Evolutionary conservation across 23 red algal genomes (phyloP).

Genomic region (Agarophyton chilense): DNA sequence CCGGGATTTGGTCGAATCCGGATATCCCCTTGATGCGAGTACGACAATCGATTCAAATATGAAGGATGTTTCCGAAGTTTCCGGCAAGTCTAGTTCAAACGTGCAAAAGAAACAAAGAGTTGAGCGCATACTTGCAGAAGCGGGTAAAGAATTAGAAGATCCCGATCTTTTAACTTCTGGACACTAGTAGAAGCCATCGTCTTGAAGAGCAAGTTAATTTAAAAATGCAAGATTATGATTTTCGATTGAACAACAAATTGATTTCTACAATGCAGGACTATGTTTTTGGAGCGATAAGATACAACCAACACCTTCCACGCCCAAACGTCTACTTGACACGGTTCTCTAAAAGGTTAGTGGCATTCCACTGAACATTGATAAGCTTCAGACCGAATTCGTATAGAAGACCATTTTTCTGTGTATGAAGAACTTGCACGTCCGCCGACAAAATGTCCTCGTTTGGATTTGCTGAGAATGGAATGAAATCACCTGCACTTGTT

Average conservation of each 20-base stretch:
- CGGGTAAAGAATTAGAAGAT: slow-evolving; percentile 30
- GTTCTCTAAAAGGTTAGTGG: slow-evolving; percentile 1
- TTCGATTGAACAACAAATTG: no score
- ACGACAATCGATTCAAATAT: slow-evolving; percentile 30
- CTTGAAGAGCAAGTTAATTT: no score
- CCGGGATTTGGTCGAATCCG: slow-evolving; percentile 28
- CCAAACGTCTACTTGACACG: neutral
- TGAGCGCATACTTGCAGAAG: slow-evolving; percentile 51
- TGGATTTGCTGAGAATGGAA: slow-evolving; percentile 48
- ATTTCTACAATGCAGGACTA: no score
- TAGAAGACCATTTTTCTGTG: slow-evolving; percentile 23
- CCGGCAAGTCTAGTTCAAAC: slow-evolving; percentile 13
- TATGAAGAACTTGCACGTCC: slow-evolving; percentile 39
- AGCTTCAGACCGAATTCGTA: slow-evolving; percentile 65
- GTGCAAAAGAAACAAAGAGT: slow-evolving; percentile 46
- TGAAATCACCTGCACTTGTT: slow-evolving; percentile 41
- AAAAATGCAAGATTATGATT: neutral
- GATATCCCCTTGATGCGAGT: neutral
- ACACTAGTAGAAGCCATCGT: neutral
- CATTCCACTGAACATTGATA: slow-evolving; percentile 67
- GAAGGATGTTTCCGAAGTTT: neutral
- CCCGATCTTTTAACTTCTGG: neutral
- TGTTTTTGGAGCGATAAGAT: neutral
- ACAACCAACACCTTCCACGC: neutral
- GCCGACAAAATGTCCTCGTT: slow-evolving; percentile 62